phyloP scores from a whole-genome alignment of 2,329 filamentous ascomycete species.

The Lasiodiplodia citricola region DNA sequence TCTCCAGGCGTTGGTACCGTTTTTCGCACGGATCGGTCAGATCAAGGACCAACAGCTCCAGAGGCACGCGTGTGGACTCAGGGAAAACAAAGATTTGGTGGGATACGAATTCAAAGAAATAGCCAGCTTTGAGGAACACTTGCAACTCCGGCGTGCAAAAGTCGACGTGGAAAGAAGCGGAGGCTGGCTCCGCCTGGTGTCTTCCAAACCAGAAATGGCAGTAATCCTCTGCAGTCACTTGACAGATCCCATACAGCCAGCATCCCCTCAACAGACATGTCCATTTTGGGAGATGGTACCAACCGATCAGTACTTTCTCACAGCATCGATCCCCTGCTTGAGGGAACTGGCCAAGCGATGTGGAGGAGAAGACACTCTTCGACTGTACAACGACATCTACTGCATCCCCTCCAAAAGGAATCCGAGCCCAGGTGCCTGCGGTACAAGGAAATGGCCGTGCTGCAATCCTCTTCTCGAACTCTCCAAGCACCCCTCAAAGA shows the following conservation, averaged over 20 bases:
- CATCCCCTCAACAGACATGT: accelerated
- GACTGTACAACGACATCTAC: background rate
- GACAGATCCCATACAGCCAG: background rate
- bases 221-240: background rate
- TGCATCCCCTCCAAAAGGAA: background rate
- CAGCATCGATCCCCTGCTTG: background rate
- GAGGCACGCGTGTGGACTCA: background rate
- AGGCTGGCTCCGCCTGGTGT: background rate
- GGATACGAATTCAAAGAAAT: conserved; percentile 5
- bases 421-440: background rate
- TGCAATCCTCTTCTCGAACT: background rate
- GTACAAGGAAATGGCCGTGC: background rate
- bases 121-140: background rate
- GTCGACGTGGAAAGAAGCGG: background rate
- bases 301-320: background rate
- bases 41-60: background rate
- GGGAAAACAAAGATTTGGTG: background rate
- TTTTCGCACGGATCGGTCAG: background rate
- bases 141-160: background rate
- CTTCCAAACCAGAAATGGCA: background rate
- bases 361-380: background rate
- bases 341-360: background rate
- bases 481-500: background rate
- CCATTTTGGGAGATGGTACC: background rate
- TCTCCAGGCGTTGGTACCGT: background rate